Evolutionary conservation across 306 rosid species (phyloP), one percentile per base, ranked within the genome.

Genomic region (Prunus dulcis): DNA sequence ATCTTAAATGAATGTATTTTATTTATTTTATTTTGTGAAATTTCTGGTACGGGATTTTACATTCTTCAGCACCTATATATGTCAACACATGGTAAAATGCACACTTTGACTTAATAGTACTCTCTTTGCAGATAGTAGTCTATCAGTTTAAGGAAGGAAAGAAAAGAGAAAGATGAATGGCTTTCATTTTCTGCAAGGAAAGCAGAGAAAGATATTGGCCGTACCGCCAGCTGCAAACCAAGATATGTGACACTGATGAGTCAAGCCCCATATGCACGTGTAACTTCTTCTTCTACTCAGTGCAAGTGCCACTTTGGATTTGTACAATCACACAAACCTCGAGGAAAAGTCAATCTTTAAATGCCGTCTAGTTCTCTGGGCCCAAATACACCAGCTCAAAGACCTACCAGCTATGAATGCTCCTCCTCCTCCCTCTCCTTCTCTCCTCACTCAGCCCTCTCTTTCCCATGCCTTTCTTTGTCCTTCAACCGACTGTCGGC

Each of bases 401-500:
- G 80, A 78, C 84, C 75, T 69, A 77, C 89, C 82, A 80, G 79
- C 80, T 38, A 76, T 83, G 13, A 76, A 80, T 72, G 67, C 78
- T 25, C 77, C 69, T 23, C 34, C 34, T 14, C n/a, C 18, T 9
- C 38, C 38, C 27, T 4, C 9, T 13, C 58, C 58, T 15, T 2
- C 27, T 12, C 70, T 38, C 49, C 41, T 30, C 69, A 57, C 45
- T 38, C 23, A 7, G 30, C 30, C 52, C 27, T 20, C 25, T 38
- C 15, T n/a, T 28, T 2, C 9, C 56, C 64, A 47, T 67, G 61
- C 69, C 69, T 9, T 32, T 52, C 15, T 53, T 11, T 76, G 60
- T 82, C 86, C 87, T 82, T 72, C 81, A 28, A 30, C 76, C 51
- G 17, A 78, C 84, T 85, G 91, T 89, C 91, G 92, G 88, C 83